These are phyloP conservation scores for Talaromyces verruculosus DNA, from an alignment of 2,329 filamentous ascomycete species.

Conservation along the genomic window DNA sequence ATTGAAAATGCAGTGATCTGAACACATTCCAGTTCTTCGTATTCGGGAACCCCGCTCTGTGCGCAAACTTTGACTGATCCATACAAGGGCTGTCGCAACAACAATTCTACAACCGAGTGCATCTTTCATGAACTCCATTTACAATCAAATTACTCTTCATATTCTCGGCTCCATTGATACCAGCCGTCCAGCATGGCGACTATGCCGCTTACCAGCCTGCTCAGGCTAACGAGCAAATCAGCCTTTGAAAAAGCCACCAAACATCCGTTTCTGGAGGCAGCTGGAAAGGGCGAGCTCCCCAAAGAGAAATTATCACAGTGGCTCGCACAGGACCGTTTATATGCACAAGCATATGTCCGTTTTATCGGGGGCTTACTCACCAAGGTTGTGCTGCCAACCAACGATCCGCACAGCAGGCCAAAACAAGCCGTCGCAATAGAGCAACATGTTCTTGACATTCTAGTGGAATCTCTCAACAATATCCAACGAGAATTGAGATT, in stretches of 20 bases:
- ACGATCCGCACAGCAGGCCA: conserved; percentile 33
- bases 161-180: conserved; percentile 3
- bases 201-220: conserved; percentile 56
- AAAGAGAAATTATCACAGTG: conserved; percentile 60
- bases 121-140: background rate
- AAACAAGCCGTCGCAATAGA: conserved; percentile 41
- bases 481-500: conserved; percentile 67
- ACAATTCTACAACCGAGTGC: background rate
- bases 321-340: conserved; percentile 71
- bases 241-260: conserved; percentile 61
- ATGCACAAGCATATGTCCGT: conserved; percentile 68
- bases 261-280: conserved; percentile 64
- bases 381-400: conserved; percentile 56
- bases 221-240: conserved; percentile 52
- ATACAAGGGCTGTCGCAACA: background rate
- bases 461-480: conserved; percentile 65
- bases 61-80: background rate
- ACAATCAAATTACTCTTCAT: background rate
- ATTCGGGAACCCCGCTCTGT: conserved; percentile 3
- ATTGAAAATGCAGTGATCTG: background rate
- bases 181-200: conserved; percentile 26
- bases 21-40: background rate
- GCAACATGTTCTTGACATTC: conserved; percentile 60
- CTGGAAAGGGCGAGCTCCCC: conserved; percentile 62
- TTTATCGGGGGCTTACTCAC: conserved; percentile 66